Conservation (phyloP, 2,329 filamentous ascomycete species). For the Plectosphaerella cucumerina region DNA sequence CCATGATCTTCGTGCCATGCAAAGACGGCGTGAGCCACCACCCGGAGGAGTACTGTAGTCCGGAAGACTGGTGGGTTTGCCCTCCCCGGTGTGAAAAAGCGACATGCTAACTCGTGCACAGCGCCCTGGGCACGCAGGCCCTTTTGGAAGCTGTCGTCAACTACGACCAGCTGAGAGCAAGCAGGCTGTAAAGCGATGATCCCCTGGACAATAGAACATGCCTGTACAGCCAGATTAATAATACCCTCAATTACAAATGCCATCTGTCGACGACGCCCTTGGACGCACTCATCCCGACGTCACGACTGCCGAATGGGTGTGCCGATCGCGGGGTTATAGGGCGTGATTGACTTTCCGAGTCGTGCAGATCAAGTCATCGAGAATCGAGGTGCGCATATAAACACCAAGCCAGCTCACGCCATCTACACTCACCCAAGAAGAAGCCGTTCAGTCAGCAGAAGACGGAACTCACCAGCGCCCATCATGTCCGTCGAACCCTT, state of each 20-base stretch:
- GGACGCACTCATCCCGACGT: no score
- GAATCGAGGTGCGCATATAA: no score
- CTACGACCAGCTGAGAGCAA: conserved; percentile 11
- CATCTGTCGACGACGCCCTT: neutral
- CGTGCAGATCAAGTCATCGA: no score
- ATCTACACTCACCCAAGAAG: neutral
- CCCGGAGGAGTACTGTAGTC: conserved; percentile 56
- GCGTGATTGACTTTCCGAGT: neutral
- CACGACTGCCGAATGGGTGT: neutral
- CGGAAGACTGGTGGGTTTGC: conserved; percentile 45
- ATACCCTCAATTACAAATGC: neutral
- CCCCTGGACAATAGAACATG: neutral
- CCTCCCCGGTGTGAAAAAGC: conserved; percentile 11
- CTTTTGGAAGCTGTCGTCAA: conserved; percentile 14
- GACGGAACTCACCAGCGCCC: neutral
- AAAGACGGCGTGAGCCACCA: conserved; percentile 61
- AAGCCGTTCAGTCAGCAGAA: neutral
- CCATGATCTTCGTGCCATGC: conserved; percentile 65
- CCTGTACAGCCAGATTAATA: neutral
- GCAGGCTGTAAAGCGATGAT: neutral
- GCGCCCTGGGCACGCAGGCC: conserved; percentile 14
- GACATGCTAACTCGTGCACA: neutral
- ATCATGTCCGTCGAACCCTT: neutral
- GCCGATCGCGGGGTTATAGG: neutral
- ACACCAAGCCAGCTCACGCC: neutral